These are phyloP conservation scores for Capsella bursapastoris DNA, from an alignment of 345 rosid species.

Conservation along the genomic window DNA sequence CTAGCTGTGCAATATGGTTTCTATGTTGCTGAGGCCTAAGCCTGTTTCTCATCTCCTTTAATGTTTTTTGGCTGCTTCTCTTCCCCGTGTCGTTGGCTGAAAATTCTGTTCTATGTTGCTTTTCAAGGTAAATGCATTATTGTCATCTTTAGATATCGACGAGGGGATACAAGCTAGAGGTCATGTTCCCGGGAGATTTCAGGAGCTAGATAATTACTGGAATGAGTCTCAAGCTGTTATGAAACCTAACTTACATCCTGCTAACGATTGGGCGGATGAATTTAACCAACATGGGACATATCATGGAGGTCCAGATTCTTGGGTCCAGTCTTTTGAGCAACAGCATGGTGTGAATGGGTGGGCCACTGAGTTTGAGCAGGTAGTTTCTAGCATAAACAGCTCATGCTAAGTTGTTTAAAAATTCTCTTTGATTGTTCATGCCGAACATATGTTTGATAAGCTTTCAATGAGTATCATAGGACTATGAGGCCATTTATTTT, in stretches of 20 bases:
- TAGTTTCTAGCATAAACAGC: conserved; percentile 38
- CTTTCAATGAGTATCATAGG: conserved; percentile 16
- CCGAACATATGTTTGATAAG: conserved; percentile 3
- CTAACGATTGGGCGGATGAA: conserved; percentile 82
- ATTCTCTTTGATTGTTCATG: conserved; percentile 8
- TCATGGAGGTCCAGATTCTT: conserved; percentile 67
- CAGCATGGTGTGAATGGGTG: conserved; percentile 92
- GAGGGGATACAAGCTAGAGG: conserved; percentile 68
- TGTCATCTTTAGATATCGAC: conserved; percentile 93
- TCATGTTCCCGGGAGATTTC: conserved; percentile 74
- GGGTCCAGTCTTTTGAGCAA: conserved; percentile 91
- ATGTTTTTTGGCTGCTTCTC: conserved; percentile 4
- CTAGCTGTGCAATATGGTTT: neutral
- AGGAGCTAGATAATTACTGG: conserved; percentile 94
- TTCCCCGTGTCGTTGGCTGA: conserved; percentile 11
- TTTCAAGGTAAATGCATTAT: conserved; percentile 80
- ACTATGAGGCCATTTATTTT: neutral
- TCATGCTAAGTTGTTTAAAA: conserved; percentile 16
- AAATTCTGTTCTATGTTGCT: conserved; percentile 21
- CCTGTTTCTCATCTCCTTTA: neutral
- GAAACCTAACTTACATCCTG: conserved; percentile 63
- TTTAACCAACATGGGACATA: conserved; percentile 63
- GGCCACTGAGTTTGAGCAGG: conserved; percentile 98
- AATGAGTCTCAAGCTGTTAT: conserved; percentile 88
- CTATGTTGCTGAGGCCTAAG: neutral